Evolutionary conservation across 345 rosid genomes (phyloP).

Genomic region (Eucalyptus tenuipes): DNA sequence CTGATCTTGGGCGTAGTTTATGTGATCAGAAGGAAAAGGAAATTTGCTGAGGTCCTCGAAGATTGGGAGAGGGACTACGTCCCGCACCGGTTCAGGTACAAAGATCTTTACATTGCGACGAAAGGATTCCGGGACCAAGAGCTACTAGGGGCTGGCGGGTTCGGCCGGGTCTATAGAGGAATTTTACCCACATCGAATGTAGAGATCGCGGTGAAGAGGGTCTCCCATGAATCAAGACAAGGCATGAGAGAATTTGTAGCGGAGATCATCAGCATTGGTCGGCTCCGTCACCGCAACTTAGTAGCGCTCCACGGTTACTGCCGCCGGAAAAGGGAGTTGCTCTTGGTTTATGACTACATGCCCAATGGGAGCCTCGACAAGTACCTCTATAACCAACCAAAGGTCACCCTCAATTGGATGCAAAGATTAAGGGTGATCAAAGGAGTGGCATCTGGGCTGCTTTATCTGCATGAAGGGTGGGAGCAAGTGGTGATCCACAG

Average conservation of each 20-base stretch:
- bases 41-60: background rate
- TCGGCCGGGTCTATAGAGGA: slow-evolving; percentile 62
- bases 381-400: slow-evolving; percentile 11
- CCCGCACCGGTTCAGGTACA: slow-evolving; percentile 53
- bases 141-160: slow-evolving; percentile 57
- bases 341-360: slow-evolving; percentile 48
- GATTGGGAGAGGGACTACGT: slow-evolving; percentile 4
- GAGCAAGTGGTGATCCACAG: background rate
- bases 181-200: slow-evolving; percentile 22
- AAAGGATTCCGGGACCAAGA: slow-evolving; percentile 59
- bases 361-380: slow-evolving; percentile 1
- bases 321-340: slow-evolving; percentile 40
- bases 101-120: slow-evolving; percentile 55
- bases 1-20: background rate
- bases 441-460: background rate
- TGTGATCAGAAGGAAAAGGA: background rate
- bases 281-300: slow-evolving; percentile 39
- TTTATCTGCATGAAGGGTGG: background rate
- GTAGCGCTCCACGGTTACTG: slow-evolving; percentile 47
- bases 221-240: slow-evolving; percentile 55
- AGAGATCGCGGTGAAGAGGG: slow-evolving; percentile 57
- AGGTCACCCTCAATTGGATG: slow-evolving; percentile 8
- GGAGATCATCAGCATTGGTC: slow-evolving; percentile 34
- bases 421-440: background rate
- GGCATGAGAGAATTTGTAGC: slow-evolving; percentile 52